Evolutionary conservation across 352 stramenopile genomes (phyloP).

Genomic region (Globisporangium middletonii): DNA sequence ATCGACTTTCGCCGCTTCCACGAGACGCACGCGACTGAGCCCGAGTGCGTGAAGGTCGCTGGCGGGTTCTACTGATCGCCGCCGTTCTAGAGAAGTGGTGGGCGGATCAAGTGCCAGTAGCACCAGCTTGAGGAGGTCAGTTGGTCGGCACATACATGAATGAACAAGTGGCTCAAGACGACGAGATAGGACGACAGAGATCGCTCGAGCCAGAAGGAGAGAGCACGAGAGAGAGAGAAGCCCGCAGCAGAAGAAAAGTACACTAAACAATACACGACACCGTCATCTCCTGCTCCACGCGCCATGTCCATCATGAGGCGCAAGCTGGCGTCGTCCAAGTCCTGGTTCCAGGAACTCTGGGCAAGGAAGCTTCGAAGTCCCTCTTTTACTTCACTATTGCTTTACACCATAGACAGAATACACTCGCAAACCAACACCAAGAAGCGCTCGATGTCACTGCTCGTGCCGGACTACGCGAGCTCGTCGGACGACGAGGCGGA

Average conservation of each 20-base stretch:
- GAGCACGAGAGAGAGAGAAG: too few relatives aligned
- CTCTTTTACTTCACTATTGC: too few relatives aligned
- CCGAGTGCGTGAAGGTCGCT: conserved; percentile 53
- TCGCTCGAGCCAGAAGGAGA: not conserved
- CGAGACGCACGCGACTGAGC: conserved; percentile 49
- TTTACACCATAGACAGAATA: not conserved
- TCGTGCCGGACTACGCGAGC: conserved; percentile 52
- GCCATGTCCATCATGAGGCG: too few relatives aligned
- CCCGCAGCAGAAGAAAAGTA: not conserved
- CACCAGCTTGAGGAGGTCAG: not conserved
- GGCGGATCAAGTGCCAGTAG: not conserved
- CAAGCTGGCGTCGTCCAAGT: too few relatives aligned
- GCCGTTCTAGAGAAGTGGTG: not conserved
- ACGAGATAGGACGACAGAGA: not conserved
- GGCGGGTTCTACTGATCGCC: conserved; percentile 44
- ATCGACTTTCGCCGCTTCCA: conserved; percentile 90
- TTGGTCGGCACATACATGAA: not conserved
- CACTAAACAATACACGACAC: not conserved
- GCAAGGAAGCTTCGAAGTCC: too few relatives aligned
- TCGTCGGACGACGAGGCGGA: conserved; percentile 42
- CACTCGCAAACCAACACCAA: not conserved
- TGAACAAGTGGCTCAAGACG: not conserved
- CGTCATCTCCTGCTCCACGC: not conserved
- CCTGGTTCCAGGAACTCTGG: too few relatives aligned
- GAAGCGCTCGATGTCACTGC: conserved; percentile 29